phyloP scores from a whole-genome alignment of 1,139 yeast genomes.

The Debaryomyces singareniensis region DNA sequence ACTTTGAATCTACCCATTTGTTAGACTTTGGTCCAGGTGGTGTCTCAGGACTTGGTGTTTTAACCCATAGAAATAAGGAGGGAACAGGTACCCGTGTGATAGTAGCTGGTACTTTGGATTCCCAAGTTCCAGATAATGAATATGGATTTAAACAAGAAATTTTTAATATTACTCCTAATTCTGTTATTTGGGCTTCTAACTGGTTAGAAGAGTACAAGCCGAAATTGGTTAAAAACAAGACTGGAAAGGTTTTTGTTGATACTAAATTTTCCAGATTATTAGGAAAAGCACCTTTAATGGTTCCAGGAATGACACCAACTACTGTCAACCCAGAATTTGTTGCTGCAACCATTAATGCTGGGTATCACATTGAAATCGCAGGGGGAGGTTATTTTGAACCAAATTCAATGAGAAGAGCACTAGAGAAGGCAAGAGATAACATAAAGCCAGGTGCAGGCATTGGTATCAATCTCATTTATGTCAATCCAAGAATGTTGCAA shows the following conservation, averaged over 20 bases:
- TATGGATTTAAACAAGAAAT: conserved; percentile 95
- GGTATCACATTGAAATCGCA: conserved; percentile 94
- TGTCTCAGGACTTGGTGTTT: conserved; percentile 89
- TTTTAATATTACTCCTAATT: conserved; percentile 59
- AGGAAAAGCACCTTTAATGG: conserved; percentile 95
- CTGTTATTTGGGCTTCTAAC: conserved; percentile 78
- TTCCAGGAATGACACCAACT: conserved; percentile 99
- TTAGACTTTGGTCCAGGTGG: conserved; percentile 99
- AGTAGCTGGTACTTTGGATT: conserved; percentile 86
- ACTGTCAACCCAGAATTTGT: conserved; percentile 93
- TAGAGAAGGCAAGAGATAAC: conserved; percentile 60
- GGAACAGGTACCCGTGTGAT: conserved; percentile 97
- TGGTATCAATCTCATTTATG: conserved; percentile 87
- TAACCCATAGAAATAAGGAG: conserved; percentile 95
- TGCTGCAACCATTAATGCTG: conserved; percentile 89
- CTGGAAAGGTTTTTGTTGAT: conserved; percentile 77
- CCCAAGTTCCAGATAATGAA: conserved; percentile 57
- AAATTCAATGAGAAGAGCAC: conserved; percentile 62
- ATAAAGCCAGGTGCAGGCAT: conserved; percentile 83
- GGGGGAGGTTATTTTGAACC: conserved; percentile 97
- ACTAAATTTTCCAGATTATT: conserved; percentile 89
- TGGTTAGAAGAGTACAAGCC: conserved; percentile 92
- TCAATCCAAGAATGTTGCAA: conserved; percentile 94
- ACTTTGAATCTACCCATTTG: conserved; percentile 76
- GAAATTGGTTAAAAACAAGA: conserved; percentile 63